Evolutionary conservation across 2,329 filamentous ascomycete species (phyloP).

Genomic region (Apiospora saccharicola): DNA sequence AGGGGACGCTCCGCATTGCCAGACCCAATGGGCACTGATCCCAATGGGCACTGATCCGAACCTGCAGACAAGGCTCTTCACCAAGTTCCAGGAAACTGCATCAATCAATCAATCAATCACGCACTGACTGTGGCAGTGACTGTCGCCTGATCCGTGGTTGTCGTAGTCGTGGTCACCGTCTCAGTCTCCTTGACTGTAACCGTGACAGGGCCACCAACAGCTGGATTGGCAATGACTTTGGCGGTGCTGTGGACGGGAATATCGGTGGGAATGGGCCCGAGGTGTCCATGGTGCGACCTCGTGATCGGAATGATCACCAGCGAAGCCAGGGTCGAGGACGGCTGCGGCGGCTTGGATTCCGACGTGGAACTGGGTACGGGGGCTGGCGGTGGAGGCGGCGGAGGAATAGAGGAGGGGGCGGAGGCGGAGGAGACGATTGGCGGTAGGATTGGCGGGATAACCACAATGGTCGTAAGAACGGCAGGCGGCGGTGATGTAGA

Average conservation of each 20-base stretch:
- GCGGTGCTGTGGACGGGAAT: slow-evolving; percentile 25
- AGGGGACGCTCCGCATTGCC: background rate
- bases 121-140: slow-evolving; percentile 26
- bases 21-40: background rate
- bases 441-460: slow-evolving; percentile 25
- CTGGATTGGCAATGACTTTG: slow-evolving; percentile 23
- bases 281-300: background rate
- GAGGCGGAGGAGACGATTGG: slow-evolving; percentile 30
- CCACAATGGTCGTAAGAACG: slow-evolving; percentile 28
- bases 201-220: slow-evolving; percentile 25
- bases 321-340: slow-evolving; percentile 7
- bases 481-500: slow-evolving; percentile 26
- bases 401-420: slow-evolving; percentile 22
- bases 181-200: slow-evolving; percentile 37
- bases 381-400: slow-evolving; percentile 2
- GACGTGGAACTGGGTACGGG: slow-evolving; percentile 2
- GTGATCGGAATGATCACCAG: slow-evolving; percentile 25
- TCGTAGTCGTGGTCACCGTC: slow-evolving; percentile 32
- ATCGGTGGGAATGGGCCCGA: background rate
- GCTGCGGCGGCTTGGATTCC: slow-evolving; percentile 14
- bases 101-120: background rate
- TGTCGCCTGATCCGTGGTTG: slow-evolving; percentile 31
- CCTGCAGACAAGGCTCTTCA: background rate
- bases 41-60: background rate
- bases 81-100: background rate